These are phyloP conservation scores for Leishmania amazonensis DNA, from an alignment of 208 protist genomes.

Conservation along the genomic window DNA sequence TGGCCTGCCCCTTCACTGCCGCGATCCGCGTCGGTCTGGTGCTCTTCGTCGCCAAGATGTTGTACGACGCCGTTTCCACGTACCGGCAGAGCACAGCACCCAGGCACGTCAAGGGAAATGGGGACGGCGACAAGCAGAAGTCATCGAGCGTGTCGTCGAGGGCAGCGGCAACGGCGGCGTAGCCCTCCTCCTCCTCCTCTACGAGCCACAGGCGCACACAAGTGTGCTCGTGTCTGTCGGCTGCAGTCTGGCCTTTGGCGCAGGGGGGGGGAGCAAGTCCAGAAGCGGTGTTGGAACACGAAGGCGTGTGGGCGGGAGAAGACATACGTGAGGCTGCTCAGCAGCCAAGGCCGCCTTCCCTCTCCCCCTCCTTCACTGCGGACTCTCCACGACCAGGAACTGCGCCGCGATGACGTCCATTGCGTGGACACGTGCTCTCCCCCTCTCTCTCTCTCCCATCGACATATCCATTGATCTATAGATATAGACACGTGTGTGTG, in stretches of 20 bases:
- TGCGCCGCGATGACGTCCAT: background rate
- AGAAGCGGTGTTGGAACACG: background rate
- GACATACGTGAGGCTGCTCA: background rate
- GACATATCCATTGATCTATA: background rate
- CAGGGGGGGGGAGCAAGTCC: background rate
- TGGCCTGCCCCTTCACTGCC: conserved; percentile 49
- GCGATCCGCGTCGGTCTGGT: conserved; percentile 39
- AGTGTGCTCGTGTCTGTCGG: no score
- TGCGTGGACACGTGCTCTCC: background rate
- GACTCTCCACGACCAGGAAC: background rate
- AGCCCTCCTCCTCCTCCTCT: background rate
- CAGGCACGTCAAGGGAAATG: conserved; percentile 1
- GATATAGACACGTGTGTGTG: background rate
- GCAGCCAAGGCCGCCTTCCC: background rate
- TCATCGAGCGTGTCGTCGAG: background rate
- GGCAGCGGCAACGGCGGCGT: background rate
- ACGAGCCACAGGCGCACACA: no score
- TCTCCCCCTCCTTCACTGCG: background rate
- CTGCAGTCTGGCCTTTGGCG: background rate
- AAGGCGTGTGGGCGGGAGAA: background rate
- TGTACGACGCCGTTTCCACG: conserved; percentile 28
- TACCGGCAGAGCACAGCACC: conserved; percentile 1
- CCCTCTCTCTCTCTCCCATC: background rate
- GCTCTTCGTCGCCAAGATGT: conserved; percentile 30
- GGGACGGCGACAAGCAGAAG: background rate